These are phyloP conservation scores for Gelatoporia subvermispora DNA, from an alignment of 768 basidiomycete genomes.

Conservation along the genomic window DNA sequence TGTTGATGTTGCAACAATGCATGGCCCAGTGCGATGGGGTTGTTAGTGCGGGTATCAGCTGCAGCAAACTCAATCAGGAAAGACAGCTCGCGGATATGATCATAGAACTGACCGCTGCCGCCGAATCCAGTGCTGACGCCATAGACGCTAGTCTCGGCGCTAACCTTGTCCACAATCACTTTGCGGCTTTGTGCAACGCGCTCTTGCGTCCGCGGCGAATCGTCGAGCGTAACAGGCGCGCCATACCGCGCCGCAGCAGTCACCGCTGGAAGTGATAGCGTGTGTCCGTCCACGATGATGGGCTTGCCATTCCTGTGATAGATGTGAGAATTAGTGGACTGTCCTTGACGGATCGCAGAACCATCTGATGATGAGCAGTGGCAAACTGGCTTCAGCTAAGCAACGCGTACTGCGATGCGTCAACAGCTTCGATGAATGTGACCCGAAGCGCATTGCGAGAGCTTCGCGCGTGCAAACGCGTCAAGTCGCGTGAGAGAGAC, in stretches of 20 bases:
- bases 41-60: slow-evolving; percentile 80
- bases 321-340: neutral
- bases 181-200: slow-evolving; percentile 60
- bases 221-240: slow-evolving; percentile 46
- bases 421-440: too few species aligned
- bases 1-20: slow-evolving; percentile 88
- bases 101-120: slow-evolving; percentile 51
- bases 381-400: neutral
- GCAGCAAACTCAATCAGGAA: slow-evolving; percentile 7
- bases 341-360: too few species aligned
- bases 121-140: slow-evolving; percentile 87
- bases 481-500: too few species aligned
- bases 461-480: too few species aligned
- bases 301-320: slow-evolving; percentile 53
- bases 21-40: slow-evolving; percentile 67
- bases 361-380: neutral
- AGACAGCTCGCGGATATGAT: neutral
- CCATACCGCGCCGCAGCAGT: slow-evolving; percentile 69
- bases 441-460: too few species aligned
- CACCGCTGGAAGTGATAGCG: slow-evolving; percentile 70
- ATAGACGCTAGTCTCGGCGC: slow-evolving; percentile 66
- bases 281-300: slow-evolving; percentile 64
- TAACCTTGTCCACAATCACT: slow-evolving; percentile 63
- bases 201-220: slow-evolving; percentile 40
- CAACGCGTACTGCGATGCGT: neutral